Conservation (phyloP, 1,139 yeast species). For the Magnusiomyces paraingens region DNA sequence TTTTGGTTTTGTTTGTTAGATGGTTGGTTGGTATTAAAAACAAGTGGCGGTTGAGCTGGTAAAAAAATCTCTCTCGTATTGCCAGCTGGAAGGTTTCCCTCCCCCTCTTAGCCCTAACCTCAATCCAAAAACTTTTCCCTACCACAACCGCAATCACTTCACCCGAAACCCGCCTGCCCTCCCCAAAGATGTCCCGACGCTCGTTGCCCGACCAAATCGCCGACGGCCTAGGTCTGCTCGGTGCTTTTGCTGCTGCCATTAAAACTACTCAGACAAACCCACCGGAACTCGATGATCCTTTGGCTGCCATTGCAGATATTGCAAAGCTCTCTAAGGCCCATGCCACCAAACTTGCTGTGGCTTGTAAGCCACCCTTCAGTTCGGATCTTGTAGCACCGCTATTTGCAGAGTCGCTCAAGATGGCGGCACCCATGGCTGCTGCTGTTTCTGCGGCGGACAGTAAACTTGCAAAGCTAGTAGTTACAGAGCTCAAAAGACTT, state of each 20-base stretch:
- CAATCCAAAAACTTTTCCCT: too few relatives aligned
- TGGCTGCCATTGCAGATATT: conserved; percentile 50
- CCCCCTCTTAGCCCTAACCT: too few relatives aligned
- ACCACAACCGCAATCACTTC: too few relatives aligned
- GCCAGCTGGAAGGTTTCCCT: too few relatives aligned
- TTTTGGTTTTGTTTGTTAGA: too few relatives aligned
- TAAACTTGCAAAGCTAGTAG: conserved; percentile 2
- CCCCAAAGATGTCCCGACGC: too few relatives aligned
- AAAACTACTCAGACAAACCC: too few relatives aligned
- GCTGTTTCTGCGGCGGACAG: background rate
- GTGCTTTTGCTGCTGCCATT: too few relatives aligned
- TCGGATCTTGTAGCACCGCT: conserved; percentile 44
- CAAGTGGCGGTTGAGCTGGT: conserved; percentile 1
- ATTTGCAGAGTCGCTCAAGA: conserved; percentile 14
- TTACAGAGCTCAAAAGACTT: conserved; percentile 5
- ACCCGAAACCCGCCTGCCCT: too few relatives aligned
- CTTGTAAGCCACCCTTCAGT: conserved; percentile 58
- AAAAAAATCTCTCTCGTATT: background rate
- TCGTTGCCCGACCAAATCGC: too few relatives aligned
- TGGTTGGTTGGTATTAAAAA: conserved; percentile 1
- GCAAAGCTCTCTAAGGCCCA: conserved; percentile 64
- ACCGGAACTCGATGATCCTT: too few relatives aligned
- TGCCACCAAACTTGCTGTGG: conserved; percentile 70
- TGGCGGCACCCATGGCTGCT: conserved; percentile 13
- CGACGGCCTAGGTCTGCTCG: too few relatives aligned